Base-by-base conservation (phyloP, 2,329 filamentous ascomycete genomes). In the Meredithiella fracta region DNA sequence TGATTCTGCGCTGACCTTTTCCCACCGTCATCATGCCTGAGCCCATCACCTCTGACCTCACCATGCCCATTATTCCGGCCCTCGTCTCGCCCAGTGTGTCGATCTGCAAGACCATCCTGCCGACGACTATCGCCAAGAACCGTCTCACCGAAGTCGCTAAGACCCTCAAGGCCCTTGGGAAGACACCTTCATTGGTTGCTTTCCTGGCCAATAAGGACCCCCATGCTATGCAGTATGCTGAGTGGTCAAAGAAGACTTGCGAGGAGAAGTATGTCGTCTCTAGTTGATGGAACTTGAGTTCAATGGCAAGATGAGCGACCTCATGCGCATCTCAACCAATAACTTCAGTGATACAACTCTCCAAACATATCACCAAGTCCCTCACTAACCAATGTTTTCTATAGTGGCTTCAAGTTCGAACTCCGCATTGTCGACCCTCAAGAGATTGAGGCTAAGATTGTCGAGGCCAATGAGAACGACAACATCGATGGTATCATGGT, bases 181-280 rank as follows among this genome's bases (percentile, higher is more conserved):
- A 78, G 61, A 73, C 82, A 66, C 90, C 92, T 34, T 82, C 85
- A 60, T 77, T 98, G 54, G 86, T 91, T 47, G 92, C 91, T 58
- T 95, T 96, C 70, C 75, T 98, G 57, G 89, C 91, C 62, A 97
- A 95, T 69, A 78, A 79, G 61, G 92, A 98, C 70, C 88, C 90
- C 29, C 87, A 89, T 40, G 91, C 91, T 31, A 75, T 86, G 63
- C 88, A 94, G 73, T 97, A 98, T 67, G 92, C 92, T 55, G 87
- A 96, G 69, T 96, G 88, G 87, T 96, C 91, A 42, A 86, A 88
- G 69, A 96, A 94, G 77, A 96, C 92, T 3, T 95, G 88, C 69
- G 79, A 83, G 69, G 91, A 97, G 68, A 94, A 96, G 90, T 96
- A 75, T 83, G 85, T 70, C 22, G 56, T 38, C 6, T 29, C 29